These are phyloP conservation scores for Cyclotella sp. DNA, from an alignment of 108 stramenopile species.

Conservation along the genomic window DNA sequence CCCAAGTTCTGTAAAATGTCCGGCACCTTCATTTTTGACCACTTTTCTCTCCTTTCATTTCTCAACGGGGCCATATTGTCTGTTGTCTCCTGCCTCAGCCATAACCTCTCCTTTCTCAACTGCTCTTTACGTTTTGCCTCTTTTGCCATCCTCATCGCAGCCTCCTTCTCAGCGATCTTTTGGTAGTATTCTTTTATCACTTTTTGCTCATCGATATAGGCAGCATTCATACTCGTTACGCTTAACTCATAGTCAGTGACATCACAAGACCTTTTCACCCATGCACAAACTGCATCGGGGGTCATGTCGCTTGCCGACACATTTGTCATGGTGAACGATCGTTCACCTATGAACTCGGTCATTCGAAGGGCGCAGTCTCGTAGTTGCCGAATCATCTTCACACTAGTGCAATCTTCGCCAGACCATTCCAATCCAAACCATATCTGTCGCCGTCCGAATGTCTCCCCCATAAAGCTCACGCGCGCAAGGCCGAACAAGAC, in stretches of 20 bases:
- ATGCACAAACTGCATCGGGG: conserved; percentile 25
- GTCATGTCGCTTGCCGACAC: conserved; percentile 21
- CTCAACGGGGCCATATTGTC: conserved; percentile 1
- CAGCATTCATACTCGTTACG: conserved; percentile 22
- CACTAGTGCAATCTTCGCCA: conserved; percentile 27
- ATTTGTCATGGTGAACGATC: conserved; percentile 33
- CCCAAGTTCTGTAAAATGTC: conserved; percentile 38
- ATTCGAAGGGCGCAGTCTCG: conserved; percentile 15
- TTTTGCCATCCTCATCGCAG: conserved; percentile 7
- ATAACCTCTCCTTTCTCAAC: conserved; percentile 11
- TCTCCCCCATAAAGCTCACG: conserved; percentile 22
- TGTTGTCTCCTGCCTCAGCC: conserved; percentile 10
- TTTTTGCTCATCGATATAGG: conserved; percentile 31
- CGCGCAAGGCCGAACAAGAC: conserved; percentile 40
- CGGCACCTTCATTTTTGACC: conserved; percentile 27
- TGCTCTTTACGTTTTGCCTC: conserved; percentile 14
- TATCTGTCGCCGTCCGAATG: conserved; percentile 26
- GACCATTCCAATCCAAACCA: conserved; percentile 39
- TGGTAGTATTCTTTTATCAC: conserved; percentile 26
- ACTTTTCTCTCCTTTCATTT: conserved; percentile 14
- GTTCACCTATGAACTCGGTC: conserved; percentile 32
- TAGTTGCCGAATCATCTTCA: conserved; percentile 22
- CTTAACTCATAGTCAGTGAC: conserved; percentile 24
- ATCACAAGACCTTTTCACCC: conserved; percentile 35
- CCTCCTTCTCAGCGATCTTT: conserved; percentile 21